Percentiles rank a stretch among this genome's conserved stretches.
Evolutionary conservation across 2,329 filamentous ascomycete species (phyloP).

Genomic region (Ascochyta fabae): DNA sequence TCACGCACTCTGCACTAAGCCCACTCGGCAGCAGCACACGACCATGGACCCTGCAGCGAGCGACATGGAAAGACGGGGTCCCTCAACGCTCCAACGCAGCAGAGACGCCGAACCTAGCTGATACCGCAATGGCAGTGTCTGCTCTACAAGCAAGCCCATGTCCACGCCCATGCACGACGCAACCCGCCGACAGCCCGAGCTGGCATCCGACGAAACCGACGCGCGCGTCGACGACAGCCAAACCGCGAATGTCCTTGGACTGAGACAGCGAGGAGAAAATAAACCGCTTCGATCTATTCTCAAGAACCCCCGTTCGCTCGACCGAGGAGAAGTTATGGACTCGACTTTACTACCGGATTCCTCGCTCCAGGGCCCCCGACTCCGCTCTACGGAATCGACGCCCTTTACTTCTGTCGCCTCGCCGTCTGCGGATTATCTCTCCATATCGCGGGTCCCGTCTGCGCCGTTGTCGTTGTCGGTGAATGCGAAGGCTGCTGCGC

Average conservation of each 20-base stretch:
- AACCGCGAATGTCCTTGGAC: background rate
- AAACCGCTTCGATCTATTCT: background rate
- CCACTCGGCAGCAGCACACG: background rate
- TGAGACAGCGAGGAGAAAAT: background rate
- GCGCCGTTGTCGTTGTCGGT: background rate
- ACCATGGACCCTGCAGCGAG: too few species aligned
- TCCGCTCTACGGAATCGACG: slow-evolving; percentile 47
- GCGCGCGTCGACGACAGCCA: background rate
- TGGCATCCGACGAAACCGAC: background rate
- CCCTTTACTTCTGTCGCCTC: slow-evolving; percentile 35
- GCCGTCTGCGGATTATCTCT: slow-evolving; percentile 39
- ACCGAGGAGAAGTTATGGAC: background rate
- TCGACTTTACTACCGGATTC: too few species aligned
- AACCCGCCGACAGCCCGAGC: background rate
- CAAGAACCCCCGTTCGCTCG: background rate
- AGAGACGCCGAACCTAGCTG: background rate
- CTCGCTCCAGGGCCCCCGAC: background rate
- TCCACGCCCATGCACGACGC: background rate
- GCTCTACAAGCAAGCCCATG: background rate
- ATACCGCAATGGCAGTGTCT: slow-evolving; percentile 3
- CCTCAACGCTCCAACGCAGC: background rate
- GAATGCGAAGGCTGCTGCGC: slow-evolving; percentile 8
- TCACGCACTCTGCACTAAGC: slow-evolving; percentile 15
- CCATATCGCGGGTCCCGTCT: slow-evolving; percentile 27
- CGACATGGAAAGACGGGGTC: too few species aligned